phyloP scores from a whole-genome alignment of 2,329 filamentous ascomycete species.

The Amauroascus niger region DNA sequence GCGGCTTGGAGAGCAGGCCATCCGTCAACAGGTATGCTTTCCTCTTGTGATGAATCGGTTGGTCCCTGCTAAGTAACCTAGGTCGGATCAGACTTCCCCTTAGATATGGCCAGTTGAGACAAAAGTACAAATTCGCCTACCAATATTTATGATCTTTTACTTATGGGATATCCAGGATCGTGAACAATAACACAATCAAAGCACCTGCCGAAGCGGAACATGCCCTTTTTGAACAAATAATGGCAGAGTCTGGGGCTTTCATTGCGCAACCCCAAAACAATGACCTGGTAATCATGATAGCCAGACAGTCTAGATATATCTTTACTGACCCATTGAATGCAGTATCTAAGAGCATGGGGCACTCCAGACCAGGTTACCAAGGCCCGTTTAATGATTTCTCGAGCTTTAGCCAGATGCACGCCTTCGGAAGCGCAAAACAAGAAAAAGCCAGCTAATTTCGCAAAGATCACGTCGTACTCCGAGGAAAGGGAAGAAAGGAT shows the following conservation, averaged over 20 bases:
- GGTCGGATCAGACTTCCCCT: conserved; percentile 8
- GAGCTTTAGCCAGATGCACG: conserved; percentile 15
- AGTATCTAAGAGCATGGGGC: conserved; percentile 25
- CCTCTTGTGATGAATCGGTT: background rate
- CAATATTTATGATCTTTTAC: background rate
- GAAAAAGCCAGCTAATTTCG: conserved; percentile 20
- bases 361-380: conserved; percentile 20
- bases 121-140: conserved; percentile 4
- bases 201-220: background rate
- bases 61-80: background rate
- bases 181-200: background rate
- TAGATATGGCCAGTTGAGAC: conserved; percentile 4
- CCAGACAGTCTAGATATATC: background rate
- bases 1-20: conserved; percentile 21
- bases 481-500: conserved; percentile 21
- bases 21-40: background rate
- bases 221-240: conserved; percentile 22
- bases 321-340: background rate
- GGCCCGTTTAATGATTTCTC: conserved; percentile 19
- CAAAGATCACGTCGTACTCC: conserved; percentile 23
- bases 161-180: conserved; percentile 1
- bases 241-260: conserved; percentile 22
- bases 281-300: conserved; percentile 19
- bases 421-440: conserved; percentile 9
- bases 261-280: conserved; percentile 21